Evolutionary conservation across 805 yeast genomes (phyloP).

Genomic region (Kazachstania psychrophila): DNA sequence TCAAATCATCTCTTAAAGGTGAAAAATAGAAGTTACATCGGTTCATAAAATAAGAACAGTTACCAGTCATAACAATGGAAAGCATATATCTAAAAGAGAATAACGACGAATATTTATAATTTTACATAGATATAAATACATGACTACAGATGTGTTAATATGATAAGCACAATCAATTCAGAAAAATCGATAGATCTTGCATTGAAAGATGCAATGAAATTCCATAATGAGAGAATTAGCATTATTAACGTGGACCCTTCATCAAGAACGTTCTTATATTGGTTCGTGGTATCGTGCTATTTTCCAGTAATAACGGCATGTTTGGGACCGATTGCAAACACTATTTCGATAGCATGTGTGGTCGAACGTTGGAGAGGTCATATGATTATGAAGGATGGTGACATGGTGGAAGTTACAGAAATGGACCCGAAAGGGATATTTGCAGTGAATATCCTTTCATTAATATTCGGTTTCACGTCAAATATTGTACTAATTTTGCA

Average conservation of each 20-base stretch:
- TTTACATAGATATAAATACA: not conserved
- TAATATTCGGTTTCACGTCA: slow-evolving; percentile 56
- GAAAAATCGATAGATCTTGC: slow-evolving; percentile 3
- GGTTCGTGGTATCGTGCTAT: slow-evolving; percentile 61
- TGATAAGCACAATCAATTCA: slow-evolving; percentile 1
- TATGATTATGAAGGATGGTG: slow-evolving; percentile 2
- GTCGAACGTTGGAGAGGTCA: slow-evolving; percentile 54
- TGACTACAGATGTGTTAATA: slow-evolving; percentile 1
- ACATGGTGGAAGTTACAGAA: slow-evolving; percentile 8
- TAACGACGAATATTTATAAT: too few species aligned
- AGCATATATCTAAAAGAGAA: too few species aligned
- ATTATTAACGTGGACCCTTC: slow-evolving; percentile 23
- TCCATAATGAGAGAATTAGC: slow-evolving; percentile 21
- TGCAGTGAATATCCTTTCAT: slow-evolving; percentile 51
- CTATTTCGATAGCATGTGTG: slow-evolving; percentile 62
- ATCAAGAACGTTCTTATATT: slow-evolving; percentile 26
- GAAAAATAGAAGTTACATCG: too few species aligned
- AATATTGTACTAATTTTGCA: slow-evolving; percentile 63
- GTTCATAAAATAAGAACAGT: too few species aligned
- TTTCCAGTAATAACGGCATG: slow-evolving; percentile 73
- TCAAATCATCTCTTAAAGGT: too few species aligned
- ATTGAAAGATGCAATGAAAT: slow-evolving; percentile 10
- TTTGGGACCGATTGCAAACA: slow-evolving; percentile 68
- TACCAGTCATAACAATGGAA: too few species aligned
- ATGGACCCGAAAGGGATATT: slow-evolving; percentile 37